These are phyloP conservation scores for Phytopythium mirpurense DNA, from an alignment of 352 stramenopile species.

Conservation along the genomic window DNA sequence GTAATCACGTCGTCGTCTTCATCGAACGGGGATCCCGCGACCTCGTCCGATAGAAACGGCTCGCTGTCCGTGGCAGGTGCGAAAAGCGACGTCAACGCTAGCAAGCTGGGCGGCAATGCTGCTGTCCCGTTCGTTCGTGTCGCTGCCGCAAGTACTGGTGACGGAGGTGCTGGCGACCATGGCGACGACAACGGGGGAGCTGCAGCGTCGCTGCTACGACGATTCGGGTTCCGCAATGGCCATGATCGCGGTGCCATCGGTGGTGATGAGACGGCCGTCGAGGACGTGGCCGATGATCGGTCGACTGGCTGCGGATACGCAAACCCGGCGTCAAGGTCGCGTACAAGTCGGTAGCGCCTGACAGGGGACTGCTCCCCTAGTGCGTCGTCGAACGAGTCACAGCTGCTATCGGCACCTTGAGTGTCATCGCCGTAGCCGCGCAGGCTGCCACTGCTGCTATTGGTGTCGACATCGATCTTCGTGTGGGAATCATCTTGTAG, in stretches of 20 bases:
- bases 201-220: background rate
- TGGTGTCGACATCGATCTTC: background rate
- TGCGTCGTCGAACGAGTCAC: constrained; percentile 11
- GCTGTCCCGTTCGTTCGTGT: background rate
- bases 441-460: constrained; percentile 6
- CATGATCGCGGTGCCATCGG: constrained; percentile 14
- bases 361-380: constrained; percentile 6
- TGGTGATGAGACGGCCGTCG: constrained; percentile 12
- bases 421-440: background rate
- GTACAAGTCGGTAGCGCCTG: constrained; percentile 43
- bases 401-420: constrained; percentile 17
- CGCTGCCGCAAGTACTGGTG: background rate
- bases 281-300: constrained; percentile 18
- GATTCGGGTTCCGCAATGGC: constrained; percentile 7
- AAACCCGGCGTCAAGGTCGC: constrained; percentile 48
- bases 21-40: constrained; percentile 25
- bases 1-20: constrained; percentile 69
- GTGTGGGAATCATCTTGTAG: background rate
- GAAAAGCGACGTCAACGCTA: constrained; percentile 35
- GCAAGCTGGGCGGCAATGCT: constrained; percentile 1
- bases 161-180: constrained; percentile 6
- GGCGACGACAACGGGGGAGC: constrained; percentile 2
- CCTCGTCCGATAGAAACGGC: constrained; percentile 17
- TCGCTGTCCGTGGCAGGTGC: constrained; percentile 20
- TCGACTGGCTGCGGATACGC: constrained; percentile 46